Percentiles rank a stretch among this genome's conserved stretches.
These are phyloP conservation scores for Colletotrichum gigasporum DNA, from an alignment of 2,329 filamentous ascomycete species.

Conservation along the genomic window DNA sequence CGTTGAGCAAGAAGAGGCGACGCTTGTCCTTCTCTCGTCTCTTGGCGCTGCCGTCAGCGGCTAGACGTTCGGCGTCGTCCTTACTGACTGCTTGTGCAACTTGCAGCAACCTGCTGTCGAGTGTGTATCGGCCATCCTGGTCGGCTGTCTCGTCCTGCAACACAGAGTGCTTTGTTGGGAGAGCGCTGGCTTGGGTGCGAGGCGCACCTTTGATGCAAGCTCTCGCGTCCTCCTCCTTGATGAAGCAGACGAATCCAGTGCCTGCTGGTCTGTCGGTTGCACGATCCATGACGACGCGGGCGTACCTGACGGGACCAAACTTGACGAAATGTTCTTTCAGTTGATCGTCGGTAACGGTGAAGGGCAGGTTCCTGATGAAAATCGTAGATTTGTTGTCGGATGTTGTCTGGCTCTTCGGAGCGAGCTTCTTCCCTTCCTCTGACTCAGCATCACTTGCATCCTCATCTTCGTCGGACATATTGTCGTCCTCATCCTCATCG, in stretches of 20 bases:
- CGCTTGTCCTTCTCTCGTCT: slow-evolving; percentile 86
- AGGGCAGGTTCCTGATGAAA: slow-evolving; percentile 95
- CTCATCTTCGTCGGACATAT: slow-evolving; percentile 56
- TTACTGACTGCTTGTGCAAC: slow-evolving; percentile 87
- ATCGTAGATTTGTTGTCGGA: slow-evolving; percentile 79
- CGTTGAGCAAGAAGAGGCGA: slow-evolving; percentile 84
- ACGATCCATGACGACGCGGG: slow-evolving; percentile 87
- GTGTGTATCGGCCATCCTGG: slow-evolving; percentile 83
- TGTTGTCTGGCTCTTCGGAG: slow-evolving; percentile 45
- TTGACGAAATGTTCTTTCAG: slow-evolving; percentile 87
- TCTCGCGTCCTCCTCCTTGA: slow-evolving; percentile 77
- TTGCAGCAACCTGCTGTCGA: slow-evolving; percentile 88
- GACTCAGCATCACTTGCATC: slow-evolving; percentile 50
- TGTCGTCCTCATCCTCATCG: slow-evolving; percentile 53
- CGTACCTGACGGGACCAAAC: slow-evolving; percentile 91
- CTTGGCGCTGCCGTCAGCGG: slow-evolving; percentile 73
- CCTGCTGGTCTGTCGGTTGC: slow-evolving; percentile 88
- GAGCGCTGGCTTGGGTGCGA: slow-evolving; percentile 57
- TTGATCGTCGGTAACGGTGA: slow-evolving; percentile 82
- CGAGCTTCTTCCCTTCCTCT: slow-evolving; percentile 43
- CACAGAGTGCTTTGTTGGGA: slow-evolving; percentile 75
- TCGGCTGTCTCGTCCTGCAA: slow-evolving; percentile 88
- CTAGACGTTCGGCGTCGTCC: slow-evolving; percentile 79
- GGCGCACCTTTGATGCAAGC: slow-evolving; percentile 81
- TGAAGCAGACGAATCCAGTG: slow-evolving; percentile 96